Evolutionary conservation across 202 grass and related monocot genomes (phyloP), one percentile per base, ranked within the genome.

Genomic region (Musa balbisiana): DNA sequence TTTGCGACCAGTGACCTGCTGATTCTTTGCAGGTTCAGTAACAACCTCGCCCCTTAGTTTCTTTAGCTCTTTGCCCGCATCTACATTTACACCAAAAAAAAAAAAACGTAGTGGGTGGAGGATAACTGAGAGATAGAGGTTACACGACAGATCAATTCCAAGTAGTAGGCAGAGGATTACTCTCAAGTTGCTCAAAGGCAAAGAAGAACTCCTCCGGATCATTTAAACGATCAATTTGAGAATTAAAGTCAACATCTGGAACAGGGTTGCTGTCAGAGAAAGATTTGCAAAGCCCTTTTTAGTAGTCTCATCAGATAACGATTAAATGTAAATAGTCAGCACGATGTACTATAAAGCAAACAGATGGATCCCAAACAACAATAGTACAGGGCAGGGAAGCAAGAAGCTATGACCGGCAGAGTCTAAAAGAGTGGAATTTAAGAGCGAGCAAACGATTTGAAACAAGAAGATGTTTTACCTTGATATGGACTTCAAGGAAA

Each of bases 11-110:
- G 43, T 51, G 0, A 74, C 68, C 22, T 67, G 65, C 23, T 81
- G 62, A 77, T 72, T 73, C 33, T 85, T 21, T 65, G 51, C 1
- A 2, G 1, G 21, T 71, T 88, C 15, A 5, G 71, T 77, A 26
- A 62, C 53, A 84, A 24, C 52, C 72, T 65, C 84, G 6, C 90
- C 87, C 21, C 79, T 80, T 55, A 92, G 55, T 21, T 29, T 69
- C 72, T 74, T 85, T 13, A 92, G 72, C 54, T 87, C 90, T 60
- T 70, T 79, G 9, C 87, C 82, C 49, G 90, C 87, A 69, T 81
- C 90, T 92, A 81, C 62, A 82, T 59, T 43, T 43, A 8, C 33
- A 43, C 52, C 66, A 81, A n/a, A 62, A 73, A 87, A 11, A 52
- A 20, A 76, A 73, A 26, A 77, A 67, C 49, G 68, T 3, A 43